phyloP scores from a whole-genome alignment of 2,329 filamentous ascomycete genomes.

The Aureobasidium sp. region DNA sequence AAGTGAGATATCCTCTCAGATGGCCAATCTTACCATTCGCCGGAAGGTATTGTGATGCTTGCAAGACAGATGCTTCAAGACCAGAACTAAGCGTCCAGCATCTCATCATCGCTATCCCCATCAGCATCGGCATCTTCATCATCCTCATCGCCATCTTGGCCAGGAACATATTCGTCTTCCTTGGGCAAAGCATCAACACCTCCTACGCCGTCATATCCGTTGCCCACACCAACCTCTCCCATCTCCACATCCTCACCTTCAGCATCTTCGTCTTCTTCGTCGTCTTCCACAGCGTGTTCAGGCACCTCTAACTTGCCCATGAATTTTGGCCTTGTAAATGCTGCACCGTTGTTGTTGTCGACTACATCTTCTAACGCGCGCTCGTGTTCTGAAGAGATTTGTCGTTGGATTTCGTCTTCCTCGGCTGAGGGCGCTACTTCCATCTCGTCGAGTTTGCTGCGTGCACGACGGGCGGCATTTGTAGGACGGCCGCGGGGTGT shows the following conservation, averaged over 20 bases:
- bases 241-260: conserved; percentile 25
- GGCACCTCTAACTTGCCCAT: conserved; percentile 3
- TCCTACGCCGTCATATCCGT: conserved; percentile 21
- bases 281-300: conserved; percentile 20
- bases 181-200: neutral
- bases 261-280: conserved; percentile 25
- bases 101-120: conserved; percentile 25
- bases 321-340: conserved; percentile 18
- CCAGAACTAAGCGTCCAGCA: conserved; percentile 10
- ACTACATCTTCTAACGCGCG: neutral
- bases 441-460: conserved; percentile 39
- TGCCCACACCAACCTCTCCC: conserved; percentile 23
- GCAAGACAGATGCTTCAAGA: neutral
- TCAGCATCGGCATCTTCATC: conserved; percentile 22
- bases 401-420: conserved; percentile 10
- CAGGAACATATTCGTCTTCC: conserved; percentile 19
- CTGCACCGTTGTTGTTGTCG: neutral
- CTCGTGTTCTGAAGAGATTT: conserved; percentile 4
- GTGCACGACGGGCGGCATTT: conserved; percentile 29
- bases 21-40: no score
- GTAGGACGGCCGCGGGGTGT: conserved; percentile 13
- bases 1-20: no score
- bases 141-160: conserved; percentile 17
- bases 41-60: no score
- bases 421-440: conserved; percentile 23